Conservation (phyloP, 2,329 filamentous ascomycete genomes). For the Botrytis cinerea region DNA sequence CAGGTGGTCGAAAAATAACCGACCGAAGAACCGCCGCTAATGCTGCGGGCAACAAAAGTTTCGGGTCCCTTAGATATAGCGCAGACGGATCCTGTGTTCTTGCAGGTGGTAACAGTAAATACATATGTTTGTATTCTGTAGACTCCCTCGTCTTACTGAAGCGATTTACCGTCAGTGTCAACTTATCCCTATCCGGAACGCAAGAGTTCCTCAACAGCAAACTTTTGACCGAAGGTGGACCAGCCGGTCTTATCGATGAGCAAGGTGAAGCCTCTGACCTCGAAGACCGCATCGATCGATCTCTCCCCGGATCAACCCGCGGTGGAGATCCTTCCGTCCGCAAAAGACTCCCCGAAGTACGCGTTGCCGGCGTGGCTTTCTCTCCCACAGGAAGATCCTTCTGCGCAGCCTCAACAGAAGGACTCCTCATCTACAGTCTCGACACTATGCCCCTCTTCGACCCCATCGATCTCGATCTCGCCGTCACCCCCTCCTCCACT, state of each 20-base stretch:
- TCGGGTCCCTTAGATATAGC: slow-evolving; percentile 85
- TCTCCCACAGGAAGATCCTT: slow-evolving; percentile 87
- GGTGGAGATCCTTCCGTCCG: slow-evolving; percentile 79
- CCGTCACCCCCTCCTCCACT: slow-evolving; percentile 85
- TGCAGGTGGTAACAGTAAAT: slow-evolving; percentile 95
- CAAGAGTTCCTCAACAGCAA: slow-evolving; percentile 97
- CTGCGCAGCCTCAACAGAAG: slow-evolving; percentile 93
- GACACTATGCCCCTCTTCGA: slow-evolving; percentile 86
- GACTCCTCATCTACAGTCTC: slow-evolving; percentile 88
- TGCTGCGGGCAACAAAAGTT: slow-evolving; percentile 84
- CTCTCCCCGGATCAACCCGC: slow-evolving; percentile 81
- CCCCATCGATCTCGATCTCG: slow-evolving; percentile 92
- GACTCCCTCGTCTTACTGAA: slow-evolving; percentile 87
- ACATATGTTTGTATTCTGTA: slow-evolving; percentile 96
- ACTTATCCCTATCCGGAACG: slow-evolving; percentile 92
- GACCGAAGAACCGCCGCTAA: slow-evolving; percentile 93
- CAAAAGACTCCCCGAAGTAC: slow-evolving; percentile 76
- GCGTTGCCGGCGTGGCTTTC: slow-evolving; percentile 82
- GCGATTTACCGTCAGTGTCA: slow-evolving; percentile 94
- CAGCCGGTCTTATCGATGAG: slow-evolving; percentile 80
- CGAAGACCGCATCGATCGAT: slow-evolving; percentile 77
- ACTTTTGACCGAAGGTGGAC: slow-evolving; percentile 86
- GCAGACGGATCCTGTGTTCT: slow-evolving; percentile 88
- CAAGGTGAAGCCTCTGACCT: slow-evolving; percentile 85
- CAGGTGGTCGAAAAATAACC: slow-evolving; percentile 83